Percentiles rank a stretch among this genome's conserved stretches.
Conservation (phyloP, 805 yeast genomes). For the Lachancea fermentati region DNA sequence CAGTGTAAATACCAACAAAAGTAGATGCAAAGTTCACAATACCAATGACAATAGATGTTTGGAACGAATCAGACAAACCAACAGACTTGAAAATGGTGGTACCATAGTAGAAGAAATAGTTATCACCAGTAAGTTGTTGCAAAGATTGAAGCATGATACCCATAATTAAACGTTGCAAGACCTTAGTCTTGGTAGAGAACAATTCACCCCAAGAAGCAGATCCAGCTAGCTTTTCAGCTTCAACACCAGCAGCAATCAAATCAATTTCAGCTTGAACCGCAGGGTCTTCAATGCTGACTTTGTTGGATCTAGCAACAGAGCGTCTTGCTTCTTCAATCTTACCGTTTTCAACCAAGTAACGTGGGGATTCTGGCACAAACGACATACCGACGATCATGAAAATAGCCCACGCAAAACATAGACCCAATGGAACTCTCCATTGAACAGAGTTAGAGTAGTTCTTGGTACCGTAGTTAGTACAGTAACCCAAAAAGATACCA, state of each 20-base stretch:
- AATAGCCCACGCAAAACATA: conserved; percentile 44
- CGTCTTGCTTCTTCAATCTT: conserved; percentile 56
- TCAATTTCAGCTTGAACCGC: conserved; percentile 54
- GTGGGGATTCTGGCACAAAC: conserved; percentile 70
- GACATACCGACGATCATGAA: conserved; percentile 34
- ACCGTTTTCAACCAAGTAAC: conserved; percentile 53
- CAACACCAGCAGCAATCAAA: conserved; percentile 53
- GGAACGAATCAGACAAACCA: conserved; percentile 52
- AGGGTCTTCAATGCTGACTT: conserved; percentile 46
- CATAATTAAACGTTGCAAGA: conserved; percentile 40
- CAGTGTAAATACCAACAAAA: conserved; percentile 42
- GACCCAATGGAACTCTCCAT: conserved; percentile 71
- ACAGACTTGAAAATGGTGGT: conserved; percentile 57
- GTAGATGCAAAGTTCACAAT: conserved; percentile 56
- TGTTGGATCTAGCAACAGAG: conserved; percentile 56
- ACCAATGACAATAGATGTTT: conserved; percentile 55
- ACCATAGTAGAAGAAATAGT: conserved; percentile 64
- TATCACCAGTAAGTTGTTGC: conserved; percentile 64
- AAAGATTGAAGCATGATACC: conserved; percentile 54
- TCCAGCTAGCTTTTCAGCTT: conserved; percentile 56
- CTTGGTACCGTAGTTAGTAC: conserved; percentile 65
- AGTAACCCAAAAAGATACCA: conserved; percentile 74
- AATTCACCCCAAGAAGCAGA: conserved; percentile 61
- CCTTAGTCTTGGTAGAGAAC: conserved; percentile 60
- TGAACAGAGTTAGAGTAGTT: conserved; percentile 56